phyloP scores from a whole-genome alignment of 345 rosid species.

The Arabis hirsuta region DNA sequence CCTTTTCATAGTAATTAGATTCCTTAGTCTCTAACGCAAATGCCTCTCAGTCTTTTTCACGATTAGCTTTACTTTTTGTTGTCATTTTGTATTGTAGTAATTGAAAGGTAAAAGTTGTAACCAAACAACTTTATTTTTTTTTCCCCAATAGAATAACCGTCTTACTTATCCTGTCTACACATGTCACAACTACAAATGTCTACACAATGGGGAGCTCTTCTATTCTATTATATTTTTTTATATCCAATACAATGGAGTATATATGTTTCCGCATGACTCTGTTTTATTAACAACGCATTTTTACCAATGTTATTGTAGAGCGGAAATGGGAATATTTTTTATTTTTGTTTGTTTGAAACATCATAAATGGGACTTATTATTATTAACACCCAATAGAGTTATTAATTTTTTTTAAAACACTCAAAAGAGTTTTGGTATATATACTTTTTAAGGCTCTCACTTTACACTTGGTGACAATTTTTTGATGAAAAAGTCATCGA shows the following conservation, averaged over 20 bases:
- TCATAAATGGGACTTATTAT: too few relatives aligned
- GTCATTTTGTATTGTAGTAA: conserved; percentile 17
- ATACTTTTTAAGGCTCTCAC: too few relatives aligned
- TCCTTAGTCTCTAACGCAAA: conserved; percentile 40
- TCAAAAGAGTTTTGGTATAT: too few relatives aligned
- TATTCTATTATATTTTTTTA: neutral
- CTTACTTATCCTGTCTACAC: neutral
- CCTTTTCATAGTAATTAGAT: conserved; percentile 27
- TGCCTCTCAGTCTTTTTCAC: conserved; percentile 7
- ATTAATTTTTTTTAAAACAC: too few relatives aligned
- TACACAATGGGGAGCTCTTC: conserved; percentile 22
- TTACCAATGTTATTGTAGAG: too few relatives aligned
- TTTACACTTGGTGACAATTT: too few relatives aligned
- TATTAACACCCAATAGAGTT: too few relatives aligned
- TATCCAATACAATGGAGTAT: neutral
- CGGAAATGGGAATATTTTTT: too few relatives aligned
- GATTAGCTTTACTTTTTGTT: conserved; percentile 4
- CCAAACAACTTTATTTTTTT: neutral
- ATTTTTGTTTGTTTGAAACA: too few relatives aligned
- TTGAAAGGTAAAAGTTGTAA: conserved; percentile 10
- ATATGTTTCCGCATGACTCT: too few relatives aligned
- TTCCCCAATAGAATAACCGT: neutral
- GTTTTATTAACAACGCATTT: too few relatives aligned
- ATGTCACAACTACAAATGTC: conserved; percentile 6
- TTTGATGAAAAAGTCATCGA: too few relatives aligned